Conservation (phyloP, 2,329 filamentous ascomycete genomes). For the Fusarium sulawesiense region DNA sequence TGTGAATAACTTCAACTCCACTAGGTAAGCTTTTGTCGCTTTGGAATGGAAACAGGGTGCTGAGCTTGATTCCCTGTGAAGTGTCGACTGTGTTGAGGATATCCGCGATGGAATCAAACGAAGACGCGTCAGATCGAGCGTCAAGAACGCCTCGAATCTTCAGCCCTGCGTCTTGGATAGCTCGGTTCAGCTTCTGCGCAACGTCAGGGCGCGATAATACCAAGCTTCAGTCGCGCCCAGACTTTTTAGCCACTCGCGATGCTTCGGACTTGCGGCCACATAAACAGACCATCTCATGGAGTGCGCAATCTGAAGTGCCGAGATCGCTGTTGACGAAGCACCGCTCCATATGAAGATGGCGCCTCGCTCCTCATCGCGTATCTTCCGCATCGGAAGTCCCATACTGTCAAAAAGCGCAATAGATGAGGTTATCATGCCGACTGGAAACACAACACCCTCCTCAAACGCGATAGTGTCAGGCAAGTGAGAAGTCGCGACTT, state of each 20-base stretch:
- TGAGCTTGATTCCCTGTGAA: accelerated
- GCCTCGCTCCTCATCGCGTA: constrained; percentile 35
- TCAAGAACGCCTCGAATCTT: background rate
- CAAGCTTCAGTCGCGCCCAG: constrained; percentile 13
- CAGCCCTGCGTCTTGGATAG: accelerated
- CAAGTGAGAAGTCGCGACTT: accelerated
- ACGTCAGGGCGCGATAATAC: background rate
- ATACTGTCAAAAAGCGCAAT: background rate
- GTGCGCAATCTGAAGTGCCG: constrained; percentile 26
- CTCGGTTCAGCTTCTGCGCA: background rate
- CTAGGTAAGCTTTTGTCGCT: accelerated
- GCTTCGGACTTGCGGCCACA: constrained; percentile 19
- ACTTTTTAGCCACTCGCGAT: constrained; percentile 13
- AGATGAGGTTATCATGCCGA: constrained; percentile 6
- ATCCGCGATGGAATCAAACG: background rate
- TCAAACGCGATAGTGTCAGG: constrained; percentile 35
- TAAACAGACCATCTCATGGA: constrained; percentile 25
- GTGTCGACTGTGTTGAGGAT: background rate
- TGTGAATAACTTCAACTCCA: background rate
- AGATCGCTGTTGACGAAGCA: constrained; percentile 39
- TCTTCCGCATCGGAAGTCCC: constrained; percentile 24
- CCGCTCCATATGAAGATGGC: constrained; percentile 50
- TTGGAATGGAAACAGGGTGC: background rate
- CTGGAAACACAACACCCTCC: constrained; percentile 27
- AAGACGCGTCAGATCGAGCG: background rate